Evolutionary conservation across 2,329 filamentous ascomycete genomes (phyloP).

Genomic region (Colletotrichum aenigma): DNA sequence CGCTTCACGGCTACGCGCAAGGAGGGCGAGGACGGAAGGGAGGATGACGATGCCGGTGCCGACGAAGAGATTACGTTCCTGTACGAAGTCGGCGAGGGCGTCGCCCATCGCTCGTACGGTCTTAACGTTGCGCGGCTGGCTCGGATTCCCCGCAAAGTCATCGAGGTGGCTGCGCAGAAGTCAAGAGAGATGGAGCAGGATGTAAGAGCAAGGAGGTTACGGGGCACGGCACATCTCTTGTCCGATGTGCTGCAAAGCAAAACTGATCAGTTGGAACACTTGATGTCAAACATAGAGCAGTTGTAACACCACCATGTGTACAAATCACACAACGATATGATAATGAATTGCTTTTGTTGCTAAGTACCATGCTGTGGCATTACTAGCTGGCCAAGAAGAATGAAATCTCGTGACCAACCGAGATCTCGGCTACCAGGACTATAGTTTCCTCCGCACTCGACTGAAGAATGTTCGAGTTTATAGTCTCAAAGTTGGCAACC

Average conservation of each 20-base stretch:
- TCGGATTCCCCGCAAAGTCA: slow-evolving; percentile 74
- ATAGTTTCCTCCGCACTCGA: background rate
- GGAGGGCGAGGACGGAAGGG: slow-evolving; percentile 1
- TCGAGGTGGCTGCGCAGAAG: slow-evolving; percentile 81
- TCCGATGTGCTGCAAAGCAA: slow-evolving; percentile 40
- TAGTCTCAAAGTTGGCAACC: background rate
- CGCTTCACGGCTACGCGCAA: slow-evolving; percentile 64
- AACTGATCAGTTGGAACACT: slow-evolving; percentile 53
- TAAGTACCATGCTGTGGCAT: background rate
- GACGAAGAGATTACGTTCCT: slow-evolving; percentile 90
- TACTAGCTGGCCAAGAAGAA: background rate
- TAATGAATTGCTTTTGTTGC: slow-evolving; percentile 3
- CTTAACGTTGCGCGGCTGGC: slow-evolving; percentile 91
- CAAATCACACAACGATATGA: background rate
- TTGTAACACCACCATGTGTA: slow-evolving; percentile 40
- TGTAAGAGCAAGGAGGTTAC: slow-evolving; percentile 67
- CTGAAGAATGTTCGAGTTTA: background rate
- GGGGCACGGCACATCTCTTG: slow-evolving; percentile 48
- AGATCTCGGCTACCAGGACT: background rate
- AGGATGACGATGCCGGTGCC: slow-evolving; percentile 36
- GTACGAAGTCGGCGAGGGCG: slow-evolving; percentile 89
- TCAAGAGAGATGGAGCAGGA: slow-evolving; percentile 80
- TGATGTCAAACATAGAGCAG: slow-evolving; percentile 63
- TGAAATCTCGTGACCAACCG: background rate
- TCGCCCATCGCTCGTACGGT: slow-evolving; percentile 93